Evolutionary conservation across 129 eudicot species (phyloP).

Genomic region (Flaveria linearis): DNA sequence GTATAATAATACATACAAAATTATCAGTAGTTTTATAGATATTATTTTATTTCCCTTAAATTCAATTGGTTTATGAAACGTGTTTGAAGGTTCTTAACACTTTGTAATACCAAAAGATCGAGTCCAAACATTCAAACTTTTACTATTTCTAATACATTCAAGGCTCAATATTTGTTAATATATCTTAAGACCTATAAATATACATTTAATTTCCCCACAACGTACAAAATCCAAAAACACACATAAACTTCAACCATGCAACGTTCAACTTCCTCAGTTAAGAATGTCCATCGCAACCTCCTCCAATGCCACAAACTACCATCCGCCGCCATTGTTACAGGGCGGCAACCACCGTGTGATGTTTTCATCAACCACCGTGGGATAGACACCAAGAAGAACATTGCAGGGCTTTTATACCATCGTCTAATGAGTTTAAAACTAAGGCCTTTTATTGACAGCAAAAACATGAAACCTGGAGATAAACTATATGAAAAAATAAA

Average conservation of each 20-base stretch:
- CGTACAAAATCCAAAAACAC: not conserved
- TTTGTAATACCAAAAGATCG: slow-evolving; percentile 12
- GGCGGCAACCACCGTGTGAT: slow-evolving; percentile 49
- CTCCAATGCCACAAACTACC: slow-evolving; percentile 28
- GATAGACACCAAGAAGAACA: slow-evolving; percentile 67
- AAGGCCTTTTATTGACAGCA: slow-evolving; percentile 71
- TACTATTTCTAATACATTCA: slow-evolving; percentile 28
- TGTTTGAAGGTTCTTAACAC: slow-evolving; percentile 30
- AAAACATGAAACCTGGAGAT: slow-evolving; percentile 85
- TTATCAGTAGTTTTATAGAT: not conserved
- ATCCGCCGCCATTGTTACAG: slow-evolving; percentile 5
- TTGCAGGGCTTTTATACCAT: slow-evolving; percentile 62
- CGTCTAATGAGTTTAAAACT: slow-evolving; percentile 43
- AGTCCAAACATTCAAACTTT: slow-evolving; percentile 35
- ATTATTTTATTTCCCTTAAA: slow-evolving; percentile 6
- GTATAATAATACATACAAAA: not conserved
- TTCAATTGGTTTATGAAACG: slow-evolving; percentile 13
- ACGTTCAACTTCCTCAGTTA: slow-evolving; percentile 48
- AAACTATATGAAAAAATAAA: slow-evolving; percentile 57
- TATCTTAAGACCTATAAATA: slow-evolving; percentile 34
- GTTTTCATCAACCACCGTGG: slow-evolving; percentile 87
- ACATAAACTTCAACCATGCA: slow-evolving; percentile 51
- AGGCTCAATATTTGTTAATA: slow-evolving; percentile 11
- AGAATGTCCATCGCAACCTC: slow-evolving; percentile 35
- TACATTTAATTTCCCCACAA: slow-evolving; percentile 16